These are phyloP conservation scores for Citrus australasica DNA, from an alignment of 345 rosid species.

Conservation along the genomic window DNA sequence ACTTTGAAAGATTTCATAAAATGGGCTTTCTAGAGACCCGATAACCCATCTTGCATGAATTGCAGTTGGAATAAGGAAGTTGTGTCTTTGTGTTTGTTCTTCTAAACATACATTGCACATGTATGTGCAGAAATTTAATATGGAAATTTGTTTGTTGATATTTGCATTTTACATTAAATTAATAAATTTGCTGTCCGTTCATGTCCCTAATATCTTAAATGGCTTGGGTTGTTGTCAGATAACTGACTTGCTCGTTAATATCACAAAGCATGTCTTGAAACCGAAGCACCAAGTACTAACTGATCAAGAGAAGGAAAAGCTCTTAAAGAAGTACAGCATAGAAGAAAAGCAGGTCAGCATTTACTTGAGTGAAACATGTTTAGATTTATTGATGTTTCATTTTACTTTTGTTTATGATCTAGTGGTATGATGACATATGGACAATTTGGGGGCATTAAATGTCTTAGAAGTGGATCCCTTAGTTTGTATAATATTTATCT, in stretches of 20 bases:
- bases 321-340: conserved; percentile 57
- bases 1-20: background rate
- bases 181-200: background rate
- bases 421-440: too few species aligned
- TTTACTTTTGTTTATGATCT: background rate
- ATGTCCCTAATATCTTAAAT: background rate
- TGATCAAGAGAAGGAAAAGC: conserved; percentile 56
- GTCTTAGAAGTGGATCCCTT: background rate
- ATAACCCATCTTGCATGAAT: background rate
- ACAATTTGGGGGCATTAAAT: background rate
- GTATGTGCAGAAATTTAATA: background rate
- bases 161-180: background rate
- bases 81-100: background rate
- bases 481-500: background rate
- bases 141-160: background rate
- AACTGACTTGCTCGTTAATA: conserved; percentile 69
- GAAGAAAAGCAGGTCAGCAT: conserved; percentile 84
- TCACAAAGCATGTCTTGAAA: conserved; percentile 77
- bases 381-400: background rate
- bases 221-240: conserved; percentile 41
- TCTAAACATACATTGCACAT: background rate
- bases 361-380: background rate
- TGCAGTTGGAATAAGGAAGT: background rate
- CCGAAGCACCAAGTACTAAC: conserved; percentile 65
- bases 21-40: too few species aligned